Evolutionary conservation across 495 filamentous ascomycete species (phyloP), one percentile per base, ranked within the genome.

Genomic region (Penicillium parvum): DNA sequence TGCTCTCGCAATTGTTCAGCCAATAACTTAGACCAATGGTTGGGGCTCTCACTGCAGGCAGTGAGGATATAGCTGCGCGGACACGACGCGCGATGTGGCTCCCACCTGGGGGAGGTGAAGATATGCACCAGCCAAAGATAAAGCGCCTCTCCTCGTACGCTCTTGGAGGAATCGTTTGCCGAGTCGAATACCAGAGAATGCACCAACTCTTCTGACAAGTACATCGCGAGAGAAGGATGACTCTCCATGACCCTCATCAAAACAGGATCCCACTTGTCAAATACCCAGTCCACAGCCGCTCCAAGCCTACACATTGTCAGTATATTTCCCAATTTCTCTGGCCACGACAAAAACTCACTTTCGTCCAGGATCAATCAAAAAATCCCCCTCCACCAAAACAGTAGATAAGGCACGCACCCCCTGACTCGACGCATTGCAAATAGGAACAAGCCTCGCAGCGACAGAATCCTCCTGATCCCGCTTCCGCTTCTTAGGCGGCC

Each of bases 71-170:
- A 73, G 5, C 46, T 49, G 21, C 48, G 46, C 1, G 69, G 65
- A n/a, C 61, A 53, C 6, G 57, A 39, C 16, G 46, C 50, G 16
- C 53, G 49, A 17, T 47, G 38, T 11, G 50, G 52, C 23, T 49
- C 52, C 68, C 68, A 73, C 4, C 47, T 33, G 8, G 58, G 14
- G n/a, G 66, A 66, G 10, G 49, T 52, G 16, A 68, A 43, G 5
- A 73, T 55, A 47, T 73, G 66, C 28, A 57, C 61, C 39, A 73
- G 49, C 70, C 70, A 73, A 21, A 64, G 43, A 35, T 57, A 73
- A 5, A 63, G 32, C 3, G 55, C 63, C 45, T 72, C 63, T 11
- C 52, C 45, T 20, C 30, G 27, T 4, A 62, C 34, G 47, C 64
- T 51, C 7, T 27, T 37, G 9, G 55, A 49, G 8, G 46, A 32